These are phyloP conservation scores for Leucosporidium creatinivorum DNA, from an alignment of 768 basidiomycete species.

Conservation along the genomic window DNA sequence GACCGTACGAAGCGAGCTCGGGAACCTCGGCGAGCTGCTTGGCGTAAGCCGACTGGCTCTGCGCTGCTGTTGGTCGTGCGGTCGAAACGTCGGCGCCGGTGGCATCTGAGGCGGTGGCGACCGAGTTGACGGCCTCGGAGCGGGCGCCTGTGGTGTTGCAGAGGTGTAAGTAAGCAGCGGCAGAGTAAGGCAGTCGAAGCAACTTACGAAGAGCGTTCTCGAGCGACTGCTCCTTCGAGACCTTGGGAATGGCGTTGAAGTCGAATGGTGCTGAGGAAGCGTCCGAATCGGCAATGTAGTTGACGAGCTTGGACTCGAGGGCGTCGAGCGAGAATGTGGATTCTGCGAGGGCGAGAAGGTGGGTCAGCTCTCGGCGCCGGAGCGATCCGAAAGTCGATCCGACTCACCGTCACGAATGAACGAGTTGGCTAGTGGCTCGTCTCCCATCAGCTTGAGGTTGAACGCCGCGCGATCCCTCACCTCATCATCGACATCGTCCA, in stretches of 20 bases:
- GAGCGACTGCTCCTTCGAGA: constrained; percentile 85
- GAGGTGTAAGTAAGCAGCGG: not conserved
- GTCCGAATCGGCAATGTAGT: constrained; percentile 77
- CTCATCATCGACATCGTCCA: constrained; percentile 98
- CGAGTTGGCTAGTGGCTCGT: constrained; percentile 67
- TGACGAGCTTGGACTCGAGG: constrained; percentile 83
- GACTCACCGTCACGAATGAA: constrained; percentile 85
- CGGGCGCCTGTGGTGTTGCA: constrained; percentile 13
- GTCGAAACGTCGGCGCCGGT: constrained; percentile 37
- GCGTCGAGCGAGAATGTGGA: constrained; percentile 86
- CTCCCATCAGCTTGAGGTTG: constrained; percentile 77
- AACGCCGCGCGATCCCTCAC: constrained; percentile 95
- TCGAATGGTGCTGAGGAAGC: constrained; percentile 73
- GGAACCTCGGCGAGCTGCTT: constrained; percentile 79
- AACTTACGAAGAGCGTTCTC: constrained; percentile 79
- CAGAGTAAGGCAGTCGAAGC: constrained; percentile 35
- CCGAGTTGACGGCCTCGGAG: constrained; percentile 50
- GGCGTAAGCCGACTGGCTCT: constrained; percentile 78
- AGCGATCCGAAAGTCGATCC: not conserved
- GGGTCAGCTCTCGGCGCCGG: not conserved
- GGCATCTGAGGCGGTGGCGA: constrained; percentile 49
- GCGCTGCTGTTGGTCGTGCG: constrained; percentile 55
- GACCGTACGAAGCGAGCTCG: constrained; percentile 75
- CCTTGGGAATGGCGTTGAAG: constrained; percentile 74
- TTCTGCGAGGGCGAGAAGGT: constrained; percentile 49